A percentile compares a stretch with the other conserved stretches of the same genome.
Evolutionary conservation across 208 protist species (phyloP).

Genomic region (Crithidia mellificae): DNA sequence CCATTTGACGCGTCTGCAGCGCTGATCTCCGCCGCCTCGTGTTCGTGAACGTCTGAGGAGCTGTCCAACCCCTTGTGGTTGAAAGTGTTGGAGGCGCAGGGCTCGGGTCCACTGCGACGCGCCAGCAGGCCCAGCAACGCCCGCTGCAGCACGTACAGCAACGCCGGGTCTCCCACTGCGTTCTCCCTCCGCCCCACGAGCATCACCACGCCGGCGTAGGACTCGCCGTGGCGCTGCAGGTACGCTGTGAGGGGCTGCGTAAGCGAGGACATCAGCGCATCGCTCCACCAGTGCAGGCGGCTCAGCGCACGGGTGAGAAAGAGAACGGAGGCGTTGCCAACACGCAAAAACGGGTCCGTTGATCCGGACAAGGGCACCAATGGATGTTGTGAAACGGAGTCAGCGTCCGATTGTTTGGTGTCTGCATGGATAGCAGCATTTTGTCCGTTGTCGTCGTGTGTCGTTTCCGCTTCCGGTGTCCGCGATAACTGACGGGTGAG

Average conservation of each 20-base stretch:
- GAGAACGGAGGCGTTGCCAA: slow-evolving; percentile 46
- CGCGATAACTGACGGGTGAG: slow-evolving; percentile 33
- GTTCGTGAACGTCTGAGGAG: too few relatives aligned
- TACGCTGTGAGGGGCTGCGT: slow-evolving; percentile 44
- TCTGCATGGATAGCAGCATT: neutral
- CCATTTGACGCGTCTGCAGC: too few relatives aligned
- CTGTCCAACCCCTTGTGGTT: too few relatives aligned
- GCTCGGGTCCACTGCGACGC: too few relatives aligned
- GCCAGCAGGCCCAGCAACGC: slow-evolving; percentile 41
- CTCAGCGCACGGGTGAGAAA: slow-evolving; percentile 70
- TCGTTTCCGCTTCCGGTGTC: neutral
- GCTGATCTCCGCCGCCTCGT: too few relatives aligned
- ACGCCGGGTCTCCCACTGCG: slow-evolving; percentile 27
- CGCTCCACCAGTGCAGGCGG: slow-evolving; percentile 54
- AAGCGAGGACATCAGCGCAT: slow-evolving; percentile 38
- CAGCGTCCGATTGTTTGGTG: too few relatives aligned
- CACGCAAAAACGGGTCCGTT: slow-evolving; percentile 11
- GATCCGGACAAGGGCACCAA: too few relatives aligned
- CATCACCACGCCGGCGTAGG: slow-evolving; percentile 48
- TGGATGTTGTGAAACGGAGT: too few relatives aligned
- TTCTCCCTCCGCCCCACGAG: slow-evolving; percentile 67
- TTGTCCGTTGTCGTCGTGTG: neutral
- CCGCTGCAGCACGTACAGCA: slow-evolving; percentile 44
- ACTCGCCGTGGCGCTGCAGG: slow-evolving; percentile 46
- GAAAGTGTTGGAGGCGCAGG: slow-evolving; percentile 39